These are phyloP conservation scores for Tilletiopsis washingtonensis DNA, from an alignment of 1,284 basidiomycete species.

Conservation along the genomic window DNA sequence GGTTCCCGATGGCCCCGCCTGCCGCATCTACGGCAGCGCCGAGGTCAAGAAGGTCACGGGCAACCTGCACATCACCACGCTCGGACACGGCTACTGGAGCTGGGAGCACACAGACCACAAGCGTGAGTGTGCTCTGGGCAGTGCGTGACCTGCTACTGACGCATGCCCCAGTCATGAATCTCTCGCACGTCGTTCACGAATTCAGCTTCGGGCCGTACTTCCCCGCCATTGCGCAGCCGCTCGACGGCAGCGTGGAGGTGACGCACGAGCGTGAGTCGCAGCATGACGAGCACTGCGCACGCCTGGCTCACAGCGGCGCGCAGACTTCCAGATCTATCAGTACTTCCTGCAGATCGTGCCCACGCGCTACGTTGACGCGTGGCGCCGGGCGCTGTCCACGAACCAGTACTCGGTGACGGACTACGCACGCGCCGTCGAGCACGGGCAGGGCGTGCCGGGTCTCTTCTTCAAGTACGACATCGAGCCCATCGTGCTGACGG, in stretches of 20 bases:
- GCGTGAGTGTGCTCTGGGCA: slow-evolving; percentile 52
- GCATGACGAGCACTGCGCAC: background rate
- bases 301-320: too few relatives aligned
- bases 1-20: slow-evolving; percentile 55
- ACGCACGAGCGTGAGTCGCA: slow-evolving; percentile 64
- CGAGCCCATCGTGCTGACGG: slow-evolving; percentile 76
- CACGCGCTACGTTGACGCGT: slow-evolving; percentile 74
- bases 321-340: slow-evolving; percentile 57
- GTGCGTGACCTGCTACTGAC: background rate
- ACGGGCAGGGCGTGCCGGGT: slow-evolving; percentile 67
- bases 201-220: slow-evolving; percentile 96
- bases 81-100: slow-evolving; percentile 87
- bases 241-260: slow-evolving; percentile 68
- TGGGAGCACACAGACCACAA: slow-evolving; percentile 77
- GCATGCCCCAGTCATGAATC: slow-evolving; percentile 69
- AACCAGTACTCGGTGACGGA: slow-evolving; percentile 94
- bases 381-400: slow-evolving; percentile 59
- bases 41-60: slow-evolving; percentile 81
- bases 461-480: slow-evolving; percentile 63
- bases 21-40: slow-evolving; percentile 76
- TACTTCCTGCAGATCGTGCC: slow-evolving; percentile 93
- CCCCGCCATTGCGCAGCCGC: slow-evolving; percentile 86
- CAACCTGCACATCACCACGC: slow-evolving; percentile 60
- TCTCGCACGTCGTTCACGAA: slow-evolving; percentile 90
- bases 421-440: slow-evolving; percentile 69